Evolutionary conservation across 169 alveolate species (phyloP), one percentile per base, ranked within the genome.

Genomic region (Plasmodium coatneyi): DNA sequence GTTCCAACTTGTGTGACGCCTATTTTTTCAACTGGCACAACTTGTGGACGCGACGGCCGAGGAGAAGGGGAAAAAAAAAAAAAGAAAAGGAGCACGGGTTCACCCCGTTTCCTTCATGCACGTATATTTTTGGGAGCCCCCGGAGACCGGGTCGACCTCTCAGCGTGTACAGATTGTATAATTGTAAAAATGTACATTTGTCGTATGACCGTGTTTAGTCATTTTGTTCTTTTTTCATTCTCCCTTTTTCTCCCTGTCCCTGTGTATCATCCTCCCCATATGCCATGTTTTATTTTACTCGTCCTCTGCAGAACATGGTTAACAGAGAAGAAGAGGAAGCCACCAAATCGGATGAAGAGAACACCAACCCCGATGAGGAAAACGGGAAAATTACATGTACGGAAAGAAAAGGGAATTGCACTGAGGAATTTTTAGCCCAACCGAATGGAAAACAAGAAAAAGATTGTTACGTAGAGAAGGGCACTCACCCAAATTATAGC

Each of bases 351-450:
- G 34, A 34, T 79, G 84, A 79, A 2, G 54, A 79, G 43, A 43
- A 41, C 22, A 32, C 22, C 56, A 43, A 79, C 1, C 12, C 39
- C 0, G 34, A 34, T 79, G 84, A 79, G 9, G 54, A 79, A 79
- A 43, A 41, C 22, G 22, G 28, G 9, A 41, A 79, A 39, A n/a
- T 2, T 25, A 19, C 12, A 39, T 36, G 19, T n/a, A 79, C 1
- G 5, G 32, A 32, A 6, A 79, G 3, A 7, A 79, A 1, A 4
- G 14, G 5, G 7, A n/a, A 79, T 36, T 30, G 72, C 84, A 22
- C 34, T 79, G 84, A 14, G 54, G 84, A 41, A 22, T 79, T 79
- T 79, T 79, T 10, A 79, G n/a, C 39, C 54, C 60, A 79, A 19
- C 84, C 19, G 72, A 79, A 30, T 16, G 32, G 16, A 25, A 79